Evolutionary conservation across 805 yeast genomes (phyloP), one percentile per base, ranked within the genome.

Genomic region (Candida boleticola): DNA sequence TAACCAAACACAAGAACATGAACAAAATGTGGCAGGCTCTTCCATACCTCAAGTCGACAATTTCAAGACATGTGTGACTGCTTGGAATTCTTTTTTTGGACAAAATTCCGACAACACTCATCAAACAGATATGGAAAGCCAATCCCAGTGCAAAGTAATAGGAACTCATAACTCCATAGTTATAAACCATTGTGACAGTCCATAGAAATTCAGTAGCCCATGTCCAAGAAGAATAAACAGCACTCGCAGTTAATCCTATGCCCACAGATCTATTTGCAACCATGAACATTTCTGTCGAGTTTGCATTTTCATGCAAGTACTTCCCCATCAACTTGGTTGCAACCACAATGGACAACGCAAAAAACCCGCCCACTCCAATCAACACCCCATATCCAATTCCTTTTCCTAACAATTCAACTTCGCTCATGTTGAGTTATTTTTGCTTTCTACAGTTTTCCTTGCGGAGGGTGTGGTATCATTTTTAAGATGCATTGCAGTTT

Each of bases 361-460:
- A 63, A 5, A 57, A 36, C 5, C 57, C 63, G 17, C 66, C 65
- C 3, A 57, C 58, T 3, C 66, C 66, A 18, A 61, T 54, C 17
- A 61, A 49, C 23, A 61, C 49, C 2, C 64, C 66, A 53, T 60
- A 60, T 1, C 66, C 68, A 32, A 58, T 51, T 3, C 53, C 60
- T 47, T 63, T 54, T n/a, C 45, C 44, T 26, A 60, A 44, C 25
- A 55, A 42, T 11, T 44, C 42, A 18, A 54, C 50, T 19, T 53
- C 35, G 25, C n/a, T n/a, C n/a, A n/a, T n/a, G n/a, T n/a, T n/a
- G n/a, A n/a, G n/a, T n/a, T n/a, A n/a, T n/a, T n/a, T n/a, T n/a
- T n/a, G n/a, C n/a, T n/a, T n/a, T n/a, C n/a, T n/a, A n/a, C n/a
- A n/a, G n/a, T n/a, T n/a, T n/a, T n/a, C n/a, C n/a, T n/a, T n/a